Base-by-base conservation (phyloP, 2,329 filamentous ascomycete species). In the Penicillium sp. region DNA sequence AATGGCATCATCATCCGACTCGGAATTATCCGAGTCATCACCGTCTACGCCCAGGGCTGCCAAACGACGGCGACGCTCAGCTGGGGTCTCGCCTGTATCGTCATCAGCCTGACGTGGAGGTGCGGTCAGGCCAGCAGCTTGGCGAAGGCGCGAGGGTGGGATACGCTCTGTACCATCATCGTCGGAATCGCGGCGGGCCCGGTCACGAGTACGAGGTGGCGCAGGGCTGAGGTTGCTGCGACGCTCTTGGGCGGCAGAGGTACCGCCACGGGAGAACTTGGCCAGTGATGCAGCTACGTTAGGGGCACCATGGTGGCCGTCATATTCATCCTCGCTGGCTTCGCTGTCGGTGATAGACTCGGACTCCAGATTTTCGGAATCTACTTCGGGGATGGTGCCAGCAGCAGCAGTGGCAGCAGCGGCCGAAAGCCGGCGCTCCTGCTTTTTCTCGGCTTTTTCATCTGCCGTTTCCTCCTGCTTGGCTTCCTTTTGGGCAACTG, bases 51-150 rank as follows among this genome's bases (percentile, higher is more conserved):
- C 75, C 10, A 78, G 59, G 1, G 75, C 76, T 26, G 75, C 76
- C 7, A 78, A 68, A 64, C 76, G 74, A 53, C 76, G 75, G 44
- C 75, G 71, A 36, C 75, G 75, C 58, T 79, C 76, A 8, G 75
- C 76, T 1, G 75, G 74, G 3, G 76, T 78, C 55, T 78, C 74
- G 26, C 67, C 69, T 0, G 70, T 71, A n/a, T 75, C 72, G 13
- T 74, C 72, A 27, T 68, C 69, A 7, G 35, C 38, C 53, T 66
- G 54, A 26, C 60, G 66, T 2, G 65, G 63, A 9, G 67, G 62
- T 9, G 57, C 60, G 0, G 60, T 40, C 11, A 72, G 47, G 48
- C 70, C 69, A 32, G 68, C 69, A 4, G 65, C 67, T 57, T 67
- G 57, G 29, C 70, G 68, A 30, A 71, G 63, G 47, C 69, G 66